phyloP scores from a whole-genome alignment of 2,329 filamentous ascomycete species.

The Phaeosphaeriaceae sp. region DNA sequence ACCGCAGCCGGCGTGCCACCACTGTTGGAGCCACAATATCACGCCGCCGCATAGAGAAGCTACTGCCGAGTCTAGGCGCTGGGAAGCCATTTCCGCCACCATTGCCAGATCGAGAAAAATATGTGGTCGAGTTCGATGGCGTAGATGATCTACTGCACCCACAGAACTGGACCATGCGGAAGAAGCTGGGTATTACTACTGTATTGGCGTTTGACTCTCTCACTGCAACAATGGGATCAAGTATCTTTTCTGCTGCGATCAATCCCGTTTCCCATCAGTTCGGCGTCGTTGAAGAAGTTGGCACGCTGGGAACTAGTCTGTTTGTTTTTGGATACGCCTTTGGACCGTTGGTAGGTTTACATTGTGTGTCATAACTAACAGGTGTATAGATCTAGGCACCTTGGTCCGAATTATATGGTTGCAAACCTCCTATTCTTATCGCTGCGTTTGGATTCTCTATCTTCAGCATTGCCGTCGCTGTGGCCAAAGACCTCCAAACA shows the following conservation, averaged over 20 bases:
- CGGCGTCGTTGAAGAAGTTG: constrained; percentile 36
- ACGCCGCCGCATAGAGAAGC: constrained; percentile 50
- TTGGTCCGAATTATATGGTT: constrained; percentile 59
- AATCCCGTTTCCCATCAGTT: constrained; percentile 36
- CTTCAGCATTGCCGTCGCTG: constrained; percentile 58
- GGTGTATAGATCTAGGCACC: constrained; percentile 54
- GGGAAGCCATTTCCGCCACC: constrained; percentile 76
- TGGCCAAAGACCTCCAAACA: constrained; percentile 60
- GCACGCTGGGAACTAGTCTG: constrained; percentile 42
- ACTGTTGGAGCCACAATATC: constrained; percentile 68
- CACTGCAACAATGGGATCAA: constrained; percentile 68
- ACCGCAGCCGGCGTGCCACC: constrained; percentile 71
- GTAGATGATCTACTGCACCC: constrained; percentile 83
- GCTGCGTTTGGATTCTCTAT: constrained; percentile 58
- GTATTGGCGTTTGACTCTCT: constrained; percentile 78
- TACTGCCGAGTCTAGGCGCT: constrained; percentile 71
- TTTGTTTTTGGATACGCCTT: constrained; percentile 48
- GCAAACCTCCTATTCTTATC: constrained; percentile 57
- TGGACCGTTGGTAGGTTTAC: constrained; percentile 40
- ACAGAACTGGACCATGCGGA: constrained; percentile 83
- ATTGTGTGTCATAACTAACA: constrained; percentile 3
- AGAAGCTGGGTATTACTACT: constrained; percentile 73
- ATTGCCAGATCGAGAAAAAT: constrained; percentile 74
- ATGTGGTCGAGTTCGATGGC: constrained; percentile 83
- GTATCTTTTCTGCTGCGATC: constrained; percentile 51